These are phyloP conservation scores for Ustilago lituana DNA, from an alignment of 1,284 basidiomycete genomes.

Conservation along the genomic window DNA sequence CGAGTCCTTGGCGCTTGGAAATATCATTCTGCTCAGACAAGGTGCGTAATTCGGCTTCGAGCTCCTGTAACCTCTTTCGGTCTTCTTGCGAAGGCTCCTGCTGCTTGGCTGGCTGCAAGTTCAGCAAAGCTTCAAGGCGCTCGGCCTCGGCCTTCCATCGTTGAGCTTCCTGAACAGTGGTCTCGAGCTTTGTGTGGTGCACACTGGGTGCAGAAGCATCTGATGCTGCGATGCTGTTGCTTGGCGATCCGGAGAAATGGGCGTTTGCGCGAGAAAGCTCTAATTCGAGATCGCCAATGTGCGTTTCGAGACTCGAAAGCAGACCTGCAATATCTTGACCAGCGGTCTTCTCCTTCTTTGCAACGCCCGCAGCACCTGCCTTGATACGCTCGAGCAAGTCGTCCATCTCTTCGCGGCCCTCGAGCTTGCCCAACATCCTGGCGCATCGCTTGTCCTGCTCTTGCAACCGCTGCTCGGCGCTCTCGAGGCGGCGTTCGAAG, in stretches of 20 bases:
- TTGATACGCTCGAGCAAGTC: slow-evolving; percentile 65
- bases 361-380: slow-evolving; percentile 34
- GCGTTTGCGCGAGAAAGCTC: slow-evolving; percentile 45
- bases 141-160: slow-evolving; percentile 28
- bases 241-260: slow-evolving; percentile 9
- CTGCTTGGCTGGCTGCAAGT: slow-evolving; percentile 1
- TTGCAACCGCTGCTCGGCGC: slow-evolving; percentile 57
- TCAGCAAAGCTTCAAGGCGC: slow-evolving; percentile 13
- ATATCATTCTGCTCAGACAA: slow-evolving; percentile 12
- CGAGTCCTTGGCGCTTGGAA: slow-evolving; percentile 4
- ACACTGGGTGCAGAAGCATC: not conserved
- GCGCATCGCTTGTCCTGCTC: slow-evolving; percentile 62
- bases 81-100: slow-evolving; percentile 2
- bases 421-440: slow-evolving; percentile 62
- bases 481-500: slow-evolving; percentile 55
- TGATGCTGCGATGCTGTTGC: slow-evolving; percentile 10
- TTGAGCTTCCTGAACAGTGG: slow-evolving; percentile 12
- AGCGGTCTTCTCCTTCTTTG: slow-evolving; percentile 51
- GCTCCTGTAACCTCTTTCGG: slow-evolving; percentile 7
- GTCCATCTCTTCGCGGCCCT: slow-evolving; percentile 67
- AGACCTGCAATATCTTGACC: slow-evolving; percentile 58
- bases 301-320: slow-evolving; percentile 56
- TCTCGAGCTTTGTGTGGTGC: slow-evolving; percentile 11
- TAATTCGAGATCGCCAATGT: slow-evolving; percentile 56
- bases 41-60: slow-evolving; percentile 15